A percentile compares a stretch with the other conserved stretches of the same genome.
phyloP scores from a whole-genome alignment of 805 yeast genomes.

The Peterozyma xylosa region DNA sequence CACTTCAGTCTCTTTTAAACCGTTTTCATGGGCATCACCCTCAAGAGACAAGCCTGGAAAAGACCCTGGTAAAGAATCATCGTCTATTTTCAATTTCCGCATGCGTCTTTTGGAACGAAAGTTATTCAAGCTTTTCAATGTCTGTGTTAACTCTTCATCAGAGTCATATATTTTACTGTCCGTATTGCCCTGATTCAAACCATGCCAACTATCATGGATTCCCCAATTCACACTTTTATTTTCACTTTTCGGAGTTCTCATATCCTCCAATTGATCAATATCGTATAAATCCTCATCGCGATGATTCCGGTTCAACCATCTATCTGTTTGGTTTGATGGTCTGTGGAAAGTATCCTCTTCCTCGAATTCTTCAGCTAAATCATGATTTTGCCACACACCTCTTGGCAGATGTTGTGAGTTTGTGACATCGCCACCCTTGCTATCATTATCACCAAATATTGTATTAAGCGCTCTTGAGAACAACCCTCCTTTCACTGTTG shows the following conservation, averaged over 20 bases:
- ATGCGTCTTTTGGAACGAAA: not conserved
- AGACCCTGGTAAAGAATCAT: constrained; percentile 2
- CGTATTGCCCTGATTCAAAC: not conserved
- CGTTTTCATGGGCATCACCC: constrained; percentile 5
- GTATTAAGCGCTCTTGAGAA: constrained; percentile 6
- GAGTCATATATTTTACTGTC: constrained; percentile 2
- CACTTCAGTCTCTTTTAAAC: not conserved
- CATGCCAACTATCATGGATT: not conserved
- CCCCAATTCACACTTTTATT: constrained; percentile 3
- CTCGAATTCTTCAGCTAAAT: too few relatives aligned
- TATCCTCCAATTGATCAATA: not conserved
- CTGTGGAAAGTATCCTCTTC: too few relatives aligned
- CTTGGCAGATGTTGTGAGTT: too few relatives aligned
- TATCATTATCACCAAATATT: constrained; percentile 1
- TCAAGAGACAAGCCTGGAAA: constrained; percentile 7
- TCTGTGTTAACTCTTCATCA: constrained; percentile 7
- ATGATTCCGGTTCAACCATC: too few relatives aligned
- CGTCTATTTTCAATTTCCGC: not conserved
- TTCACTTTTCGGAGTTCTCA: not conserved
- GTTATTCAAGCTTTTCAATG: not conserved
- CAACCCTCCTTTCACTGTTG: constrained; percentile 3
- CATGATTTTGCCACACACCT: too few relatives aligned
- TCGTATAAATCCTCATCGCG: too few relatives aligned
- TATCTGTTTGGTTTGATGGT: too few relatives aligned
- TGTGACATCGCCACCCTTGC: not conserved